Base-by-base conservation (phyloP, 83 land plant genomes). In the Thuja plicata region DNA sequence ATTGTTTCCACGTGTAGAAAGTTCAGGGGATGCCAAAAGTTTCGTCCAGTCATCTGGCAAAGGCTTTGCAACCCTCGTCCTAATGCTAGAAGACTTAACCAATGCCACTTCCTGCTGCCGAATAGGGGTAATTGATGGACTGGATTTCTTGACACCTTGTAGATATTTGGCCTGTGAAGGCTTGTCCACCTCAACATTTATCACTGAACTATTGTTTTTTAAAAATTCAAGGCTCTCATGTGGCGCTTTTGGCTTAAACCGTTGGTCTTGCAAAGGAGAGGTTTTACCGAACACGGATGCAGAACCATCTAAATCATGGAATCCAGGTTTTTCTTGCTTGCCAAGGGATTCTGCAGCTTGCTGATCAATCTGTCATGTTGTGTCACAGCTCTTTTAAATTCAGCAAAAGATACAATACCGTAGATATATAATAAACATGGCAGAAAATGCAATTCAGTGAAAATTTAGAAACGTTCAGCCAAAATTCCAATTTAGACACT, bases 321-420 rank as follows among this genome's bases (percentile, higher is more conserved):
- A 38, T 79, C 70, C 74, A 87, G 89, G 50, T 41, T 46, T 86
- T 40, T 95, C 95, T 66, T 12, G 30, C 90, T 94, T 95, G 9
- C 92, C 78, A 13, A 95, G 92, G 52, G 96, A 94, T 57, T 94
- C 96, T 30, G 96, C 96, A 35, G 96, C 96, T 91, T 94, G 95
- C 86, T 95, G 96, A 90, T 95, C 96, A 60, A 95, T 95, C 96
- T 95, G 90, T 48, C 13, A 84, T 84, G 19, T 15, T 5, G 15
- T 30, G 17, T 10, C 32, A 15, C 16, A 13, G 10, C 0, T 83
- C 21, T 30, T 45, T 27, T n/a, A 12, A 83, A 32, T 84, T 84
- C 86, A 50, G 38, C 60, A 34, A 84, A 84, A 84, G 6, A 30
- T 15, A 84, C 38, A 70, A 70, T 70, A 24, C 32, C 32, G 19